Evolutionary conservation across 108 stramenopile species (phyloP).

Genomic region (Bacterosira constricta): DNA sequence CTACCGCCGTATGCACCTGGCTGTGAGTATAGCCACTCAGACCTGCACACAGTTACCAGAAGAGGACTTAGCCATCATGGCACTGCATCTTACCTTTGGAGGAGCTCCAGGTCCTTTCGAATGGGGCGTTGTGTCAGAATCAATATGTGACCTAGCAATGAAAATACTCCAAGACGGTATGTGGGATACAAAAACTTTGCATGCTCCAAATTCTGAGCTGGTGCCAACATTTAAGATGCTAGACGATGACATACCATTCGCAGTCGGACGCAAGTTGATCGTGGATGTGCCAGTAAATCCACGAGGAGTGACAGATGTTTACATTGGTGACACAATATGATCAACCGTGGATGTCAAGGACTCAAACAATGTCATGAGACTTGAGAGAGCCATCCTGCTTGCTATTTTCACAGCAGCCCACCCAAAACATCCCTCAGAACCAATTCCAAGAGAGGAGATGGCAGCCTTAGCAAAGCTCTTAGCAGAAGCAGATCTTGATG

Average conservation of each 20-base stretch:
- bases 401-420: slow-evolving; percentile 1
- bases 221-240: neutral
- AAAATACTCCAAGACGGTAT: neutral
- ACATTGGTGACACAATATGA: slow-evolving; percentile 26
- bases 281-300: slow-evolving; percentile 19
- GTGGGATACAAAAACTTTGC: slow-evolving; percentile 16
- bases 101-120: neutral
- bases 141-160: neutral
- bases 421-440: neutral
- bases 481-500: slow-evolving; percentile 13
- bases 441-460: slow-evolving; percentile 32
- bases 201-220: neutral
- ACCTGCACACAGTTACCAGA: neutral
- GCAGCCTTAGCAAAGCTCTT: slow-evolving; percentile 9
- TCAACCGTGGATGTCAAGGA: slow-evolving; percentile 7
- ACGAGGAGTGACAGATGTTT: slow-evolving; percentile 22
- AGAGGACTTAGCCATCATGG: neutral
- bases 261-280: slow-evolving; percentile 12
- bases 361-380: slow-evolving; percentile 3
- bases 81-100: neutral
- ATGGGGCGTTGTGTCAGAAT: neutral
- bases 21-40: neutral
- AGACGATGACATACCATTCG: slow-evolving; percentile 6
- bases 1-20: neutral
- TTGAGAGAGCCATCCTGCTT: slow-evolving; percentile 19